Base-by-base conservation (phyloP, 306 rosid genomes). In the Vachellia collinsii region DNA sequence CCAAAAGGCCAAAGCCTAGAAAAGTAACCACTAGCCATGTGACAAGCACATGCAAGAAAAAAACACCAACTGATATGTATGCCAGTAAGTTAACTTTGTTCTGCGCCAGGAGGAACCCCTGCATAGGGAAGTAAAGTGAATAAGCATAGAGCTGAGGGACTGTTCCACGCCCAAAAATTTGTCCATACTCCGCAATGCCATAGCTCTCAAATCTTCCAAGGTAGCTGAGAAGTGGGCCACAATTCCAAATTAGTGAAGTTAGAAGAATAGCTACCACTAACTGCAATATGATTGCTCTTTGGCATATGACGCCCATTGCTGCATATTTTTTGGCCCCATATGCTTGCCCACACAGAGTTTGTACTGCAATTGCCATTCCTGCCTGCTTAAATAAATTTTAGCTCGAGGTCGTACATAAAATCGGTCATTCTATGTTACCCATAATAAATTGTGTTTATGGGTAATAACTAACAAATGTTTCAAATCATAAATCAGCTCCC, bases 321-420 rank as follows among this genome's bases (percentile, higher is more conserved):
- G 80, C 70, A 43, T 80, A 34, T 43, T 84, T 92, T 23, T 76
- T 89, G 7, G 97, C 97, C 23, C 94, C 95, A 50, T 86, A 89
- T 41, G 97, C 95, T 83, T 89, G 95, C 13, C 97, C 95, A 70
- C 95, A 92, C 23, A 92, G 90, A 11, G 94, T 92, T 85, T 90
- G 93, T 54, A 88, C 95, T 1, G 95, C 97, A 84, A 91, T 86
- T 1, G 97, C 95, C 95, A 92, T 91, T 1, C 95, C 97, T 71
- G 91, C 46, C 97, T 90, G 78, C 54, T 48, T 48, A 47, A 4
- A 48, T 29, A 29, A 29, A 29, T 29, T 29, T 29, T 29, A 29
- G 34, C 34, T 29, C 1, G 34, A 29, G 34, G 34, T 29, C 34
- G 34, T 29, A 29, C 34, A 29, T 29, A 29, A 0, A 29, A 29